These are phyloP conservation scores for Eucalyptus albens DNA, from an alignment of 345 rosid species.

Conservation along the genomic window DNA sequence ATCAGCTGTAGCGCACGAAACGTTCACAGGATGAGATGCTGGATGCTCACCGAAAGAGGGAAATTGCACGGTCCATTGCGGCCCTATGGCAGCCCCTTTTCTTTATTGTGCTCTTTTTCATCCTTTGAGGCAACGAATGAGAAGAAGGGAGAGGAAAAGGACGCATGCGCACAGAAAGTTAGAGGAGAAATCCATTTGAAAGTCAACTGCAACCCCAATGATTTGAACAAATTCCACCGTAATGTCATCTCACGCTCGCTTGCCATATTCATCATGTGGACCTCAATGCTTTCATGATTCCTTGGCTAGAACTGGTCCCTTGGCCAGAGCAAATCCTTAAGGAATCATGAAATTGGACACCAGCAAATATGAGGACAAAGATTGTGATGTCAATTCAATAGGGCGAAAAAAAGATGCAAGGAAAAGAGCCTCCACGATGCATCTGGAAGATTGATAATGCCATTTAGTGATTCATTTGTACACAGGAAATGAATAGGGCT, in stretches of 20 bases:
- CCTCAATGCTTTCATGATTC: neutral
- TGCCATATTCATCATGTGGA: neutral
- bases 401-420: neutral
- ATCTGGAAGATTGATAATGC: neutral
- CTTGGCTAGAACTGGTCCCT: neutral
- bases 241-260: neutral
- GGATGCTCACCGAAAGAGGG: neutral
- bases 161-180: neutral
- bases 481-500: neutral
- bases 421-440: neutral
- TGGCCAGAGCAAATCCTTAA: neutral
- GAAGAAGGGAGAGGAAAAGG: neutral
- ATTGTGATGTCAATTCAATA: neutral
- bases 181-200: neutral
- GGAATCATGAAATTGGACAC: neutral
- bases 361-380: neutral
- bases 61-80: neutral
- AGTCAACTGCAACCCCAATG: neutral
- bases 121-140: neutral
- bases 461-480: neutral
- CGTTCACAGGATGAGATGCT: neutral
- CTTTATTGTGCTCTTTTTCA: neutral
- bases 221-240: neutral
- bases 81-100: neutral
- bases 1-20: neutral